Conservation (phyloP, 2,329 filamentous ascomycete genomes). For the Thielaviopsis musarum region DNA sequence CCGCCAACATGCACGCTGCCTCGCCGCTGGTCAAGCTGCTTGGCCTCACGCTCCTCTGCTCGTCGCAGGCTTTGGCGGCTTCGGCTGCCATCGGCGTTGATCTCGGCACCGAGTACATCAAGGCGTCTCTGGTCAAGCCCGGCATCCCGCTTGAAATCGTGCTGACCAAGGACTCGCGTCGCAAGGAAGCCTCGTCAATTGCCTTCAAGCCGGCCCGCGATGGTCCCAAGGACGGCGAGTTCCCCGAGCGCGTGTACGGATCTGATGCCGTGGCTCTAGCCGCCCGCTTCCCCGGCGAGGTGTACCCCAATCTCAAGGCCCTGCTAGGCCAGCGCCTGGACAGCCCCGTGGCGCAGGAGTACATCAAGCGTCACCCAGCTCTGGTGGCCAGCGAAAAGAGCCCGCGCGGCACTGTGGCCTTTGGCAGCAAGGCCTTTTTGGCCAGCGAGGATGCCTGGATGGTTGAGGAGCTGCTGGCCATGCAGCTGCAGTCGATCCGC, state of each 20-base stretch:
- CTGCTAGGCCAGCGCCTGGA: slow-evolving; percentile 60
- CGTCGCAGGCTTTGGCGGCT: slow-evolving; percentile 32
- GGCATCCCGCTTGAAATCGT: slow-evolving; percentile 96
- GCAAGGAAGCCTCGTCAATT: slow-evolving; percentile 83
- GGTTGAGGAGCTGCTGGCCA: slow-evolving; percentile 86
- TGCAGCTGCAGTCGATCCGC: slow-evolving; percentile 86
- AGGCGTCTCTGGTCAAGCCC: slow-evolving; percentile 87
- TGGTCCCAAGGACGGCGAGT: slow-evolving; percentile 47
- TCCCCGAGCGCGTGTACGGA: slow-evolving; percentile 82
- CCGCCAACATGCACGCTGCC: slow-evolving; percentile 5
- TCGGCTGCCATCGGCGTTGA: slow-evolving; percentile 82
- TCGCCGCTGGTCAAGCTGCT: slow-evolving; percentile 15
- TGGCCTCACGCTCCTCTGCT: slow-evolving; percentile 22
- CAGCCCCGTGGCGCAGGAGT: slow-evolving; percentile 48
- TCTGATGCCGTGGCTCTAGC: slow-evolving; percentile 78
- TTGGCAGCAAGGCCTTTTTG: slow-evolving; percentile 56
- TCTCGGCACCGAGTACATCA: slow-evolving; percentile 91
- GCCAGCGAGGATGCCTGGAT: slow-evolving; percentile 50
- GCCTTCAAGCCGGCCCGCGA: slow-evolving; percentile 76
- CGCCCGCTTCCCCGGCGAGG: slow-evolving; percentile 76
- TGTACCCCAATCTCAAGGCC: slow-evolving; percentile 86
- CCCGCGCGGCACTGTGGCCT: slow-evolving; percentile 53
- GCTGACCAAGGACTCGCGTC: slow-evolving; percentile 90
- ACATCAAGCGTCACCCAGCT: slow-evolving; percentile 60
- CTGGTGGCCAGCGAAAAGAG: slow-evolving; percentile 37